Evolutionary conservation across 2,329 filamentous ascomycete genomes (phyloP).

Genomic region (Emericellopsis atlantica): DNA sequence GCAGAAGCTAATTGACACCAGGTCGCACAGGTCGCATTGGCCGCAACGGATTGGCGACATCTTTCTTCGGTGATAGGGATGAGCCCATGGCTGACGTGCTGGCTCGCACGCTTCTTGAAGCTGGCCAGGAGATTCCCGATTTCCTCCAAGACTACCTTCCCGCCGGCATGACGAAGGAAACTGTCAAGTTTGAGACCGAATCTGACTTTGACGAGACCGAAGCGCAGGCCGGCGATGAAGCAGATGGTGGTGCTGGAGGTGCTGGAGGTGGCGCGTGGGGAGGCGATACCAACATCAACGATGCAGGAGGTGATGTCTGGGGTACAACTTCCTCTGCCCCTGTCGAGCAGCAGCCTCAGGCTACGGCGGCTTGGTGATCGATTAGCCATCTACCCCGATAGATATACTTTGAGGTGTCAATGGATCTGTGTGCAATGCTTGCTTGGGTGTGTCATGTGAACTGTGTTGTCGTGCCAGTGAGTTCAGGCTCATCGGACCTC

Average conservation of each 20-base stretch:
- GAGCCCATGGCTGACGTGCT: conserved; percentile 60
- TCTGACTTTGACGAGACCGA: conserved; percentile 35
- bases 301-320: conserved; percentile 8
- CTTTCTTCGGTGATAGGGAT: conserved; percentile 75
- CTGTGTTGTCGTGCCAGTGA: no score
- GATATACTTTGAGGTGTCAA: no score
- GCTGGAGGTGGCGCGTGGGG: conserved; percentile 9
- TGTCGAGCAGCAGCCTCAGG: not conserved
- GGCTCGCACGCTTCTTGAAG: conserved; percentile 73
- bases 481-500: no score
- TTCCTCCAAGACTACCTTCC: conserved; percentile 60
- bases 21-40: conserved; percentile 91
- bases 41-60: conserved; percentile 72
- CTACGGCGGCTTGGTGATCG: no score
- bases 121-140: conserved; percentile 64
- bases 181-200: conserved; percentile 42
- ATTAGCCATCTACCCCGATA: no score
- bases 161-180: conserved; percentile 31
- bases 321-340: not conserved
- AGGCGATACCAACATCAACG: conserved; percentile 9
- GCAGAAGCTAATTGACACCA: conserved; percentile 15
- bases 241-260: conserved; percentile 8
- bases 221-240: conserved; percentile 7
- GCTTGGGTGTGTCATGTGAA: no score
- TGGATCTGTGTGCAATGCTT: no score